A percentile compares a stretch with the other conserved stretches of the same genome.
Evolutionary conservation across 495 filamentous ascomycete species (phyloP).

Genomic region (Staphylotrichum longicolle): DNA sequence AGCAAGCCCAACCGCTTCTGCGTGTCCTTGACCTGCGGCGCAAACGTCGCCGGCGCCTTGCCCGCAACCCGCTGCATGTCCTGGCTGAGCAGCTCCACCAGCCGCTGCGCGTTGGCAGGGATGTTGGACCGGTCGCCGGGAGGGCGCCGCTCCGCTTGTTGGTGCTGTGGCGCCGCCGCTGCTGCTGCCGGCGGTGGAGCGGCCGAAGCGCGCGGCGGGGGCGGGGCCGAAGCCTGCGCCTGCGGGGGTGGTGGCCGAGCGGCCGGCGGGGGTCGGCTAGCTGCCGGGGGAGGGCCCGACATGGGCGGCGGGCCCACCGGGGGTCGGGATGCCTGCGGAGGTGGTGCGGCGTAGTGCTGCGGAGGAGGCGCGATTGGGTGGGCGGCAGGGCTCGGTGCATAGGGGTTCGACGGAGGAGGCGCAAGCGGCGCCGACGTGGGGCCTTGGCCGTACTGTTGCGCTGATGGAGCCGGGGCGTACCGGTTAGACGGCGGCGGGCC

Average conservation of each 20-base stretch:
- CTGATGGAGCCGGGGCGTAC: conserved; percentile 78
- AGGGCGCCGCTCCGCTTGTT: conserved; percentile 63
- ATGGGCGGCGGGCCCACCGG: conserved; percentile 43
- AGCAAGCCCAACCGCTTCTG: conserved; percentile 87
- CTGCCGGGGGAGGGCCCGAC: conserved; percentile 50
- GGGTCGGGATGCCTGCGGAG: conserved; percentile 29
- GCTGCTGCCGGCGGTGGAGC: conserved; percentile 37
- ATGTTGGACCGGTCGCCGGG: conserved; percentile 90
- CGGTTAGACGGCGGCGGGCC: conserved; percentile 73
- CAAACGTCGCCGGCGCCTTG: conserved; percentile 77
- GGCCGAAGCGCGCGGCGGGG: conserved; percentile 44
- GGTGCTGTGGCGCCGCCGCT: conserved; percentile 20
- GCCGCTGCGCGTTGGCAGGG: conserved; percentile 65
- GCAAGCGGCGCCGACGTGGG: conserved; percentile 34
- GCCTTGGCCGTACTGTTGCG: conserved; percentile 48
- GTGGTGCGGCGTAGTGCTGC: conserved; percentile 39
- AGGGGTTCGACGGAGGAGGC: conserved; percentile 55
- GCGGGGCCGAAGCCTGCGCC: conserved; percentile 35
- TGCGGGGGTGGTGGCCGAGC: conserved; percentile 30
- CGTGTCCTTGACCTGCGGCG: conserved; percentile 83
- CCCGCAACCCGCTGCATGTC: conserved; percentile 87
- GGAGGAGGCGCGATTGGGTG: conserved; percentile 30
- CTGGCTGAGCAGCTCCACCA: conserved; percentile 75
- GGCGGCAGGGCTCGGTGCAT: conserved; percentile 49
- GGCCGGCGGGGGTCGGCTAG: conserved; percentile 38